Evolutionary conservation across 1,284 basidiomycete genomes (phyloP).

Genomic region (Moesziomyces sp.): DNA sequence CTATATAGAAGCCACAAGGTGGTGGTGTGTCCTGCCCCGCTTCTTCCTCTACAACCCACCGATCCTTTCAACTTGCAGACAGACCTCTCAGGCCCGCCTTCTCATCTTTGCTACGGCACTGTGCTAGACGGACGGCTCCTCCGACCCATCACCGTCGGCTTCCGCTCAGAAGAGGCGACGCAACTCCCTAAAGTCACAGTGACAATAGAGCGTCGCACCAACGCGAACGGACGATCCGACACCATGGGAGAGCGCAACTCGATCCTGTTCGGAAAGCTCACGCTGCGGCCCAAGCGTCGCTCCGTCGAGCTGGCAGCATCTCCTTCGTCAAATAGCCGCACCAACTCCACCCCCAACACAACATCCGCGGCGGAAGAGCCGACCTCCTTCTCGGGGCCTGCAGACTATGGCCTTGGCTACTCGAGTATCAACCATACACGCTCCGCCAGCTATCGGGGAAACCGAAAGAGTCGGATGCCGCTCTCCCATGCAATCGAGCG

Average conservation of each 20-base stretch:
- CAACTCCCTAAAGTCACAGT: too few species aligned
- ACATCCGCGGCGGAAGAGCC: constrained; percentile 11
- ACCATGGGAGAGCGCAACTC: constrained; percentile 31
- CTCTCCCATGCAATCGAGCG: constrained; percentile 14
- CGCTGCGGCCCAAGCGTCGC: constrained; percentile 21
- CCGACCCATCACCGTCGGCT: neutral
- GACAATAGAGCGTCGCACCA: too few species aligned
- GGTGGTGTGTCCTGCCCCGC: too few species aligned
- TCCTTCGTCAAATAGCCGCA: constrained; percentile 8
- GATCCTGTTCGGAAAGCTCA: constrained; percentile 30
- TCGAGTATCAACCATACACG: constrained; percentile 41
- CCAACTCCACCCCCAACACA: constrained; percentile 4
- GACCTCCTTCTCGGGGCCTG: constrained; percentile 18
- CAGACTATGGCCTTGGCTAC: constrained; percentile 38
- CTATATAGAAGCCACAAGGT: too few species aligned
- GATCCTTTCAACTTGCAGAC: too few species aligned
- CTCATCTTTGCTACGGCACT: too few species aligned
- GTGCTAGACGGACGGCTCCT: too few species aligned
- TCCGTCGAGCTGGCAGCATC: neutral
- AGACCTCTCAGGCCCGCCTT: too few species aligned
- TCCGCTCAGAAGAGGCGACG: too few species aligned
- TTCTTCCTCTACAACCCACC: too few species aligned
- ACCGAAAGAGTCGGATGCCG: constrained; percentile 9
- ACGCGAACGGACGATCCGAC: neutral
- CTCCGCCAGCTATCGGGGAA: constrained; percentile 12